Evolutionary conservation across 1,284 basidiomycete genomes (phyloP).

Genomic region (Leccinum colubrinum): DNA sequence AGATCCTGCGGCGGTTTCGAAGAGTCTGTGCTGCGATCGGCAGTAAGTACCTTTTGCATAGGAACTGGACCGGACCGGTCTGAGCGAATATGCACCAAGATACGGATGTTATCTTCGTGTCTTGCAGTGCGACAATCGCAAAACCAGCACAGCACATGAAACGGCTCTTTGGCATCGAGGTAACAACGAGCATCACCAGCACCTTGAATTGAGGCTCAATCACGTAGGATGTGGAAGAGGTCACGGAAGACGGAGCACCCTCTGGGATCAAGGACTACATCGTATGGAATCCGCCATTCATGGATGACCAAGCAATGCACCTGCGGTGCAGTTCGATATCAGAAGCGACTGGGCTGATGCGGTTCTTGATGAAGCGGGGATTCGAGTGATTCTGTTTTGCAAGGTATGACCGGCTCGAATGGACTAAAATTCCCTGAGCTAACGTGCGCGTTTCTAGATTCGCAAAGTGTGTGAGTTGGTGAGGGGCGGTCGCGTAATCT

Average conservation of each 20-base stretch:
- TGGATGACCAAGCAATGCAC: slow-evolving; percentile 53
- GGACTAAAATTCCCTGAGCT: background rate
- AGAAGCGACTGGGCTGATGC: slow-evolving; percentile 77
- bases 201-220: background rate
- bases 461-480: slow-evolving; percentile 83
- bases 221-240: slow-evolving; percentile 56
- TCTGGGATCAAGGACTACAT: slow-evolving; percentile 78
- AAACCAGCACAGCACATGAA: slow-evolving; percentile 80
- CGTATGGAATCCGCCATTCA: slow-evolving; percentile 63
- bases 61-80: background rate
- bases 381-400: slow-evolving; percentile 86
- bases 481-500: slow-evolving; percentile 19
- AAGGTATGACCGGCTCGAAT: slow-evolving; percentile 48
- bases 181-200: slow-evolving; percentile 13
- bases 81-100: slow-evolving; percentile 41
- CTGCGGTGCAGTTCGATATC: slow-evolving; percentile 60
- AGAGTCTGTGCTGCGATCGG: slow-evolving; percentile 84
- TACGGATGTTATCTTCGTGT: slow-evolving; percentile 65
- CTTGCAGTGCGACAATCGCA: slow-evolving; percentile 87
- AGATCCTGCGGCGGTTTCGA: slow-evolving; percentile 73
- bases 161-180: slow-evolving; percentile 68
- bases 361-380: slow-evolving; percentile 77
- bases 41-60: slow-evolving; percentile 50
- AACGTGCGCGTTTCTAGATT: slow-evolving; percentile 43
- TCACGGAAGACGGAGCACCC: slow-evolving; percentile 84